A percentile compares a stretch with the other conserved stretches of the same genome.
Conservation (phyloP, 2,329 filamentous ascomycete genomes). For the Fusarium sp. region DNA sequence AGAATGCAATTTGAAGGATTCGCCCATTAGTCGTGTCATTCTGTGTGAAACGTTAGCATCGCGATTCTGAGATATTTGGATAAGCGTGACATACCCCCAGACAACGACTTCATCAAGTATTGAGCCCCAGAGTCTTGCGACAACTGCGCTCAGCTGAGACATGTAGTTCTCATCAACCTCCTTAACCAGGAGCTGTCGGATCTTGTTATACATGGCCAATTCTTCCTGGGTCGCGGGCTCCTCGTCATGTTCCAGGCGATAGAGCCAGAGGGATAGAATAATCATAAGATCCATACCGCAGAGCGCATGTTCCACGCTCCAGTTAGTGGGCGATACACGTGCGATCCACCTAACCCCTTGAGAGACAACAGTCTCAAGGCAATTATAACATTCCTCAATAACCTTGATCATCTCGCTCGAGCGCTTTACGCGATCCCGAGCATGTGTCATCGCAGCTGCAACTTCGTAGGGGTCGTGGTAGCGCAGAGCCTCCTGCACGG, state of each 20-base stretch:
- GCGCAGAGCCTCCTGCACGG: conserved; percentile 92
- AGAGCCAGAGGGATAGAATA: conserved; percentile 96
- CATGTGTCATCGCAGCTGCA: conserved; percentile 93
- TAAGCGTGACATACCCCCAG: conserved; percentile 82
- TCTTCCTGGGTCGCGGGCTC: conserved; percentile 88
- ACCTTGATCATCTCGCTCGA: conserved; percentile 98
- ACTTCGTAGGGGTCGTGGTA: conserved; percentile 99
- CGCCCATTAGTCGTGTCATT: conserved; percentile 95
- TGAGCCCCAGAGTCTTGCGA: conserved; percentile 93
- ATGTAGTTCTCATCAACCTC: conserved; percentile 85
- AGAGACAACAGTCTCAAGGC: conserved; percentile 92
- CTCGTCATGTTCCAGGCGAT: conserved; percentile 98
- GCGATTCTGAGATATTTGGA: background rate
- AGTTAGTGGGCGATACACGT: conserved; percentile 96
- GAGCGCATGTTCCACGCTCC: conserved; percentile 97
- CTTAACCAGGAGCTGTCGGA: conserved; percentile 89
- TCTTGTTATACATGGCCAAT: conserved; percentile 88
- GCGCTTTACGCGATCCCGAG: conserved; percentile 91
- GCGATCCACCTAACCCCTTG: conserved; percentile 98
- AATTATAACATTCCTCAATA: conserved; percentile 96
- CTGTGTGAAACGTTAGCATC: conserved; percentile 55
- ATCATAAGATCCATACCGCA: conserved; percentile 98
- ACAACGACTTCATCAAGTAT: conserved; percentile 99
- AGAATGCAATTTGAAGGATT: conserved; percentile 96
- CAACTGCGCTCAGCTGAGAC: conserved; percentile 89